Evolutionary conservation across 2,329 filamentous ascomycete genomes (phyloP).

Genomic region (Claviceps monticola): DNA sequence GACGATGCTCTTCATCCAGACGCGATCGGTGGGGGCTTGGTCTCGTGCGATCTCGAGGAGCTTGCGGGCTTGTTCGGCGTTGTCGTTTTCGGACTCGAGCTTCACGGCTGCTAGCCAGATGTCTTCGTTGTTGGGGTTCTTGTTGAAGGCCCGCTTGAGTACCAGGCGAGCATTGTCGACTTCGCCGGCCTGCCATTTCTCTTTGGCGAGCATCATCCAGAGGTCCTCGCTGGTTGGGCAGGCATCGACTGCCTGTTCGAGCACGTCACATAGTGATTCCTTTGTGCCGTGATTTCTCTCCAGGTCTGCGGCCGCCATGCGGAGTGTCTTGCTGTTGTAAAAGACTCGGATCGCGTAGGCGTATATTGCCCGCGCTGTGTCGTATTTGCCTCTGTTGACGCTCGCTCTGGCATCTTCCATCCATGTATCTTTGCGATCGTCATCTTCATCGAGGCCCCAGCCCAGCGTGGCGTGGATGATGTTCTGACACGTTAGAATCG

Average conservation of each 20-base stretch:
- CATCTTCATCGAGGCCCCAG: conserved; percentile 87
- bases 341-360: conserved; percentile 84
- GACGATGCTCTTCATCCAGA: conserved; percentile 92
- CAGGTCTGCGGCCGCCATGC: conserved; percentile 80
- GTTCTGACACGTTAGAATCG: conserved; percentile 69
- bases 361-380: conserved; percentile 87
- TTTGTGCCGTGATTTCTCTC: conserved; percentile 80
- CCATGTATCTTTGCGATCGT: conserved; percentile 92
- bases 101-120: conserved; percentile 97
- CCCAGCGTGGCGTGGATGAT: conserved; percentile 90
- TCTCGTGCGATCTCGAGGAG: conserved; percentile 72
- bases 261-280: conserved; percentile 67
- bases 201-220: conserved; percentile 92
- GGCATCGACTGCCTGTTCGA: conserved; percentile 88
- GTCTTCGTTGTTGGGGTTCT: conserved; percentile 93
- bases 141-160: conserved; percentile 78
- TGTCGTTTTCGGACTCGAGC: conserved; percentile 79
- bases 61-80: conserved; percentile 68
- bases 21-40: conserved; percentile 85
- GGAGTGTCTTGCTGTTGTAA: conserved; percentile 72
- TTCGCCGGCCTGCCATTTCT: conserved; percentile 82
- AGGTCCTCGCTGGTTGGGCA: conserved; percentile 83
- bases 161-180: conserved; percentile 77
- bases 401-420: conserved; percentile 80
- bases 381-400: conserved; percentile 68